phyloP scores from a whole-genome alignment of 2,329 filamentous ascomycete species.

The Penicillium oxalicum region DNA sequence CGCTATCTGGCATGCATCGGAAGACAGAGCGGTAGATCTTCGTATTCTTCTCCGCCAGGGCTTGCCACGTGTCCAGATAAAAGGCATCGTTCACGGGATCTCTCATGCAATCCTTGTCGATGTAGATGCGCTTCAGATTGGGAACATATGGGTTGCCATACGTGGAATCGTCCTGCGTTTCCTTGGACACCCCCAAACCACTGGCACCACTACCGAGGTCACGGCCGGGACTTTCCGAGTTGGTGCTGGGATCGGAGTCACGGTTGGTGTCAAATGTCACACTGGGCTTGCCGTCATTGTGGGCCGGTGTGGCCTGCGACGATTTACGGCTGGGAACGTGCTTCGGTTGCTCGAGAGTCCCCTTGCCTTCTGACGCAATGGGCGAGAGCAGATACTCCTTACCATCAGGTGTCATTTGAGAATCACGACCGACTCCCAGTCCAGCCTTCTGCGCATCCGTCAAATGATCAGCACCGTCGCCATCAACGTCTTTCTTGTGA shows the following conservation, averaged over 20 bases:
- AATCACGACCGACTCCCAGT: slow-evolving; percentile 62
- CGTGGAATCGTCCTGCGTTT: slow-evolving; percentile 47
- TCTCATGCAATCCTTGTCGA: slow-evolving; percentile 88
- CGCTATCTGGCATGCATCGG: slow-evolving; percentile 92
- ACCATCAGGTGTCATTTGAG: slow-evolving; percentile 56
- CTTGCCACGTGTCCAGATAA: slow-evolving; percentile 80
- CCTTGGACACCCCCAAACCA: slow-evolving; percentile 51
- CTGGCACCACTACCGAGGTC: slow-evolving; percentile 83
- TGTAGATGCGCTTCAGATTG: slow-evolving; percentile 65
- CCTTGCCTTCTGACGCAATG: slow-evolving; percentile 59
- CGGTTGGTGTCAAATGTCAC: slow-evolving; percentile 13
- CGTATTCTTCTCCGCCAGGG: slow-evolving; percentile 88
- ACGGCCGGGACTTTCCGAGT: slow-evolving; percentile 47
- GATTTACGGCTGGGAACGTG: slow-evolving; percentile 34
- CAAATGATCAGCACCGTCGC: slow-evolving; percentile 72
- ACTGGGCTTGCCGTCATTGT: slow-evolving; percentile 16
- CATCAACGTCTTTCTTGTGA: slow-evolving; percentile 70
- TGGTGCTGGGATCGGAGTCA: slow-evolving; percentile 16
- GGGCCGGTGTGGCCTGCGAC: slow-evolving; percentile 13
- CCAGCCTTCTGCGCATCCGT: slow-evolving; percentile 58
- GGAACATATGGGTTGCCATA: slow-evolving; percentile 44
- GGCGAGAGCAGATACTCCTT: slow-evolving; percentile 66
- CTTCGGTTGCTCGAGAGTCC: slow-evolving; percentile 51
- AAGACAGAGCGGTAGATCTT: slow-evolving; percentile 91
- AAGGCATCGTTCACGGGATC: slow-evolving; percentile 81